Conservation (phyloP, 2,329 filamentous ascomycete genomes). For the Onygena corvina region DNA sequence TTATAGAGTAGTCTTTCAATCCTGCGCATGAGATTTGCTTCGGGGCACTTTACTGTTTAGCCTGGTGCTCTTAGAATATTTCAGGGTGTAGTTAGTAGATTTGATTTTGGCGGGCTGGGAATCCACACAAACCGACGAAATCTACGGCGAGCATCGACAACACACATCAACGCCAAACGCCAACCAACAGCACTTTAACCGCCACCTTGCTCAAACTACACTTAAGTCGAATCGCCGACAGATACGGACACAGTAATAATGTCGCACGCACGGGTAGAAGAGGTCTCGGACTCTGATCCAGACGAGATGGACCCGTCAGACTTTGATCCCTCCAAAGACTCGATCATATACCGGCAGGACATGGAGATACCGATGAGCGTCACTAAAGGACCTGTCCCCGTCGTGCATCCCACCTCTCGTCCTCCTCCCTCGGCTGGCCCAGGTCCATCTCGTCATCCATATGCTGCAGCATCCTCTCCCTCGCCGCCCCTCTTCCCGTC, state of each 20-base stretch:
- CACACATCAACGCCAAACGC: too few species aligned
- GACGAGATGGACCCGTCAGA: conserved; percentile 71
- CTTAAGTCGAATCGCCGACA: too few species aligned
- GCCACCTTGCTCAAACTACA: too few species aligned
- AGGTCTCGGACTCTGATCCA: conserved; percentile 88
- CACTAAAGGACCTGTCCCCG: too few species aligned
- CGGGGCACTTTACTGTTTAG: too few species aligned
- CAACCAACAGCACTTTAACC: not conserved
- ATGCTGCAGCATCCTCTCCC: conserved; percentile 19
- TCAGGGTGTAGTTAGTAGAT: too few species aligned
- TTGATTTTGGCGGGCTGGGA: too few species aligned
- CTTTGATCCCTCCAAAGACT: conserved; percentile 35
- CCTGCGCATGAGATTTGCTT: too few species aligned
- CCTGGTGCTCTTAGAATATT: too few species aligned
- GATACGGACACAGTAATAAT: too few species aligned
- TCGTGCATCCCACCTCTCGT: conserved; percentile 8
- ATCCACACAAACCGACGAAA: not conserved
- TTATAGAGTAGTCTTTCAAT: too few species aligned
- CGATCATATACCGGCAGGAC: conserved; percentile 27
- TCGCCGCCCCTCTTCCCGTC: conserved; percentile 37
- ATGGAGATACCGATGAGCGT: conserved; percentile 17
- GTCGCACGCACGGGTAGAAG: conserved; percentile 70
- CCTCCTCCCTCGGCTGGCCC: conserved; percentile 16
- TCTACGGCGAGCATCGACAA: not conserved
- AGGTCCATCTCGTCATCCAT: too few species aligned